Evolutionary conservation across 768 basidiomycete genomes (phyloP).

Genomic region (Boletus sensibilis): DNA sequence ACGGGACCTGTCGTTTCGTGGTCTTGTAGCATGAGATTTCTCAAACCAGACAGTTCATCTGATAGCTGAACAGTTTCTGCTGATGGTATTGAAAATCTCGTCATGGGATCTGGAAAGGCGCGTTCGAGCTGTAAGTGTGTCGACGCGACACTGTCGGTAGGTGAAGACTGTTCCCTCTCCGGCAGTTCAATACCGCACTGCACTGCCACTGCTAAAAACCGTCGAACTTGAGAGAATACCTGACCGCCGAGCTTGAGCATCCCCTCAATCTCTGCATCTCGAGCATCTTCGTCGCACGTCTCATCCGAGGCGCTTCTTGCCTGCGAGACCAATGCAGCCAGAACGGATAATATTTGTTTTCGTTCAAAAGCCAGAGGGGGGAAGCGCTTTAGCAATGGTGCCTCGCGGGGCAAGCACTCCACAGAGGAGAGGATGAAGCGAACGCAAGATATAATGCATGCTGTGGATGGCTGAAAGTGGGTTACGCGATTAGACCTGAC

Average conservation of each 20-base stretch:
- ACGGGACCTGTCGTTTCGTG: slow-evolving; percentile 21
- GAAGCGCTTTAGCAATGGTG: slow-evolving; percentile 63
- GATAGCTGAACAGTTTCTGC: slow-evolving; percentile 8
- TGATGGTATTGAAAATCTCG: slow-evolving; percentile 12
- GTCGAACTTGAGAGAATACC: slow-evolving; percentile 76
- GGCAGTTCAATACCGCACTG: slow-evolving; percentile 75
- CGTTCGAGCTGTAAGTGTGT: slow-evolving; percentile 16
- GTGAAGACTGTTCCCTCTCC: slow-evolving; percentile 40
- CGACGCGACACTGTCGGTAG: slow-evolving; percentile 19
- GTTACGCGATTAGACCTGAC: slow-evolving; percentile 71
- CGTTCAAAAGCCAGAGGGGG: slow-evolving; percentile 73
- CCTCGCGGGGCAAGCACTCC: slow-evolving; percentile 82
- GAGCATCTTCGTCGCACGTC: slow-evolving; percentile 44
- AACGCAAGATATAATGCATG: slow-evolving; percentile 92
- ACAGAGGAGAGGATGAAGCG: slow-evolving; percentile 81
- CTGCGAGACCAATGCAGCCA: slow-evolving; percentile 81
- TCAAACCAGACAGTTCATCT: slow-evolving; percentile 28
- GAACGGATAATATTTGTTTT: slow-evolving; percentile 74
- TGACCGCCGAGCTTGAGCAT: slow-evolving; percentile 83
- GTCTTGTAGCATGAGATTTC: slow-evolving; percentile 30
- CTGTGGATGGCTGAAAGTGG: slow-evolving; percentile 93
- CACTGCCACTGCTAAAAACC: slow-evolving; percentile 73
- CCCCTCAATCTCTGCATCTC: slow-evolving; percentile 57
- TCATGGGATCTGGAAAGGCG: slow-evolving; percentile 17
- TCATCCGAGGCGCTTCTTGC: slow-evolving; percentile 62